Evolutionary conservation across 2,329 filamentous ascomycete species (phyloP).

Genomic region (Fulvia fulva): DNA sequence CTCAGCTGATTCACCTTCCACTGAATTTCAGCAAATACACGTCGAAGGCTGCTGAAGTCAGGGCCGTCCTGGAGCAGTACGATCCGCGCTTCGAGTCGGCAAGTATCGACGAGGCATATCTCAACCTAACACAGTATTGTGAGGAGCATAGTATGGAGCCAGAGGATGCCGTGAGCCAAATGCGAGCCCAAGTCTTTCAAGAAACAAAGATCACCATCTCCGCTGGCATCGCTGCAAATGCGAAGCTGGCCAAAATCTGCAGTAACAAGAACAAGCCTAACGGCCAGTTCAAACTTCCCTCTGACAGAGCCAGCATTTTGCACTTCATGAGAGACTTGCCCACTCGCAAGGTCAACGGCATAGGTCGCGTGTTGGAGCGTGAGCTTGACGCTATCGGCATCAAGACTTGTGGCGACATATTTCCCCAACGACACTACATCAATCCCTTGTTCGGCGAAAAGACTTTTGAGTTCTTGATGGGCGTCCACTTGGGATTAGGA

Average conservation of each 20-base stretch:
- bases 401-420: slow-evolving; percentile 85
- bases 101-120: slow-evolving; percentile 92
- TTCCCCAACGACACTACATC: slow-evolving; percentile 67
- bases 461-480: slow-evolving; percentile 78
- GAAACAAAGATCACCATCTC: slow-evolving; percentile 83
- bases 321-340: slow-evolving; percentile 74
- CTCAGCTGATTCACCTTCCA: slow-evolving; percentile 74
- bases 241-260: slow-evolving; percentile 89
- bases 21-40: slow-evolving; percentile 88
- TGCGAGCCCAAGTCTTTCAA: slow-evolving; percentile 72
- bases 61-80: slow-evolving; percentile 77
- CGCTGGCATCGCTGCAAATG: slow-evolving; percentile 89
- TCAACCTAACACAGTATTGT: slow-evolving; percentile 89
- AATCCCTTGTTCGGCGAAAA: slow-evolving; percentile 85
- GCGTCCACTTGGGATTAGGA: slow-evolving; percentile 80
- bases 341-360: slow-evolving; percentile 86
- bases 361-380: slow-evolving; percentile 90
- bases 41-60: slow-evolving; percentile 82
- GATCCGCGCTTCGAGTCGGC: slow-evolving; percentile 89
- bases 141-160: slow-evolving; percentile 62
- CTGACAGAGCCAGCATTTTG: slow-evolving; percentile 71
- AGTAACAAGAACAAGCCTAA: slow-evolving; percentile 97
- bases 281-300: slow-evolving; percentile 75
- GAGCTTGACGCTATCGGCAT: slow-evolving; percentile 85
- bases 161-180: slow-evolving; percentile 69